Percentiles rank a stretch among this genome's conserved stretches.
Conservation (phyloP, 75 land plant species). For the Adiantum capillusveneris region DNA sequence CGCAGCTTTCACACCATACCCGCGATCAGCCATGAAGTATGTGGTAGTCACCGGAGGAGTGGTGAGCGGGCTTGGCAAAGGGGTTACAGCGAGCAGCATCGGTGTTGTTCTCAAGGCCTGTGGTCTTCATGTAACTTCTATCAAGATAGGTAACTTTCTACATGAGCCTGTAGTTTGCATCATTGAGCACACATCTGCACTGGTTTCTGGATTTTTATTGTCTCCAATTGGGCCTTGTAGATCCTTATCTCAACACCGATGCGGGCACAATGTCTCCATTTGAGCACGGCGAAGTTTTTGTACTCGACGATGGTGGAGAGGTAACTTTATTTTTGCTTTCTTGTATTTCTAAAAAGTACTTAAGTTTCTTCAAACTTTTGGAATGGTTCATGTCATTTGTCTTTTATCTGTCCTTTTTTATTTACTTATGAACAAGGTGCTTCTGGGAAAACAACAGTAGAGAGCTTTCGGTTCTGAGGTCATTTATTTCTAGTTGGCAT, state of each 20-base stretch:
- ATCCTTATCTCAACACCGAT: conserved; percentile 92
- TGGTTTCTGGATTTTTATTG: not conserved
- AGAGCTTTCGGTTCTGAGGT: too few relatives aligned
- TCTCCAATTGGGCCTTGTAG: conserved; percentile 28
- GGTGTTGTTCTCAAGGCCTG: conserved; percentile 71
- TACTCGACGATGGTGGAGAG: conserved; percentile 96
- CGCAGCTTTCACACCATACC: too few relatives aligned
- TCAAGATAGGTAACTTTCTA: conserved; percentile 52
- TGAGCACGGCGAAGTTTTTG: conserved; percentile 95
- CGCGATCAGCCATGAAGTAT: conserved; percentile 50
- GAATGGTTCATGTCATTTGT: too few relatives aligned
- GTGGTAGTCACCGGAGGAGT: conserved; percentile 71
- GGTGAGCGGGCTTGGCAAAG: conserved; percentile 75
- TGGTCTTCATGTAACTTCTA: conserved; percentile 65
- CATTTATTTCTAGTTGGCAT: too few relatives aligned
- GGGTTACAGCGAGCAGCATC: conserved; percentile 68
- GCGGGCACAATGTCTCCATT: conserved; percentile 99
- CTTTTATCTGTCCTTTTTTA: too few relatives aligned
- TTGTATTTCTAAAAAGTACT: too few relatives aligned
- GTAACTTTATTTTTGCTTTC: too few relatives aligned
- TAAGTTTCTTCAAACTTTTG: too few relatives aligned
- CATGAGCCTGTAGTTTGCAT: not conserved
- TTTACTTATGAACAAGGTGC: too few relatives aligned
- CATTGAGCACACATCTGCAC: not conserved
- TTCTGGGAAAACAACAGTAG: too few relatives aligned